Evolutionary conservation across 1,139 yeast genomes (phyloP).

Genomic region (Lodderomyces metapsilosis): DNA sequence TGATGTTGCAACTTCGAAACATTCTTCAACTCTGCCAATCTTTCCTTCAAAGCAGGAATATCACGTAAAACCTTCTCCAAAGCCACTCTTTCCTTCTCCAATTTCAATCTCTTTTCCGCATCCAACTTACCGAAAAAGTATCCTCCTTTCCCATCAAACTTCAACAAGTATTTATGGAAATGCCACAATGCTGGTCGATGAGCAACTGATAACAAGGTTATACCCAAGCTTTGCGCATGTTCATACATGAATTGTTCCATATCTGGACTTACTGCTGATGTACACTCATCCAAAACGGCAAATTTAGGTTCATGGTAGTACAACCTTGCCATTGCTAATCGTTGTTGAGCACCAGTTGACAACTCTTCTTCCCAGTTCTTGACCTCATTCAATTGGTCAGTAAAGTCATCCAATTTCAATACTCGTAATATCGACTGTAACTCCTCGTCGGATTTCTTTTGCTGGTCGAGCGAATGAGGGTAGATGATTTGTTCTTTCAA

Average conservation of each 20-base stretch:
- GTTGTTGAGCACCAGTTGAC: constrained; percentile 89
- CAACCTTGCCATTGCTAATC: constrained; percentile 90
- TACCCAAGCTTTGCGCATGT: constrained; percentile 77
- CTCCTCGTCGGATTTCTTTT: constrained; percentile 57
- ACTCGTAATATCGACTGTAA: constrained; percentile 60
- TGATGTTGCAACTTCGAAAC: constrained; percentile 48
- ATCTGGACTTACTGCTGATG: constrained; percentile 88
- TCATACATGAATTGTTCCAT: constrained; percentile 89
- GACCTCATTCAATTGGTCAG: constrained; percentile 53
- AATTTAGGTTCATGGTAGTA: constrained; percentile 89
- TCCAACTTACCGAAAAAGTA: constrained; percentile 68
- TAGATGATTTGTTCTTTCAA: constrained; percentile 86
- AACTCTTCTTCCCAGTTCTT: constrained; percentile 89
- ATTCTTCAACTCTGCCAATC: constrained; percentile 57
- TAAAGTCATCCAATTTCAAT: constrained; percentile 56
- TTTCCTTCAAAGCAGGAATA: constrained; percentile 63
- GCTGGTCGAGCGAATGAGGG: constrained; percentile 70
- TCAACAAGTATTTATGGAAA: constrained; percentile 78
- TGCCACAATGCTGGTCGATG: constrained; percentile 93
- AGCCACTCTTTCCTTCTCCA: constrained; percentile 69
- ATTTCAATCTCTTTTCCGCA: constrained; percentile 63
- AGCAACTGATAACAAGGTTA: constrained; percentile 85
- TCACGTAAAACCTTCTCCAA: constrained; percentile 66
- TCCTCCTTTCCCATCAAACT: constrained; percentile 82
- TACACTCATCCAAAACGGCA: constrained; percentile 94